phyloP scores from a whole-genome alignment of 768 basidiomycete species.

The Mycena venus region DNA sequence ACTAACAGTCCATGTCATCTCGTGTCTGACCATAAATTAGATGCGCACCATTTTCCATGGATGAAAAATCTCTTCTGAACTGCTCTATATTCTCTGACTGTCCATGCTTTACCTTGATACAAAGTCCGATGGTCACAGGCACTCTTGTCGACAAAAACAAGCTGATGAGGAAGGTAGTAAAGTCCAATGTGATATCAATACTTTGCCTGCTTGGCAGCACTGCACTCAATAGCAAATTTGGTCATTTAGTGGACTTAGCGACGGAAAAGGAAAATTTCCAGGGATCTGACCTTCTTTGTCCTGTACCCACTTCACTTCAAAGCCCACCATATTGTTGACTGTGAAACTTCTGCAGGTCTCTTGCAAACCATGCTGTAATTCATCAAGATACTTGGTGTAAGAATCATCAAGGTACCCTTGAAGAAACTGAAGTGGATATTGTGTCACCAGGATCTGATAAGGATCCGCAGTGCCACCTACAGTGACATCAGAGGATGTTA shows the following conservation, averaged over 20 bases:
- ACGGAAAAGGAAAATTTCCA: too few relatives aligned
- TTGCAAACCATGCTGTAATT: constrained; percentile 40
- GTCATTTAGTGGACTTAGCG: too few relatives aligned
- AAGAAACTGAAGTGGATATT: constrained; percentile 9
- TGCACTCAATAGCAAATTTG: too few relatives aligned
- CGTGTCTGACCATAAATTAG: neutral
- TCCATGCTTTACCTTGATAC: constrained; percentile 41
- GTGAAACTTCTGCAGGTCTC: constrained; percentile 33
- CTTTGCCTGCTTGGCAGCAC: too few relatives aligned
- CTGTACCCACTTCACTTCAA: constrained; percentile 39
- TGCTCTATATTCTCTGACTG: constrained; percentile 33
- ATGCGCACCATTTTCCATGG: neutral
- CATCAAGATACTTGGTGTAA: constrained; percentile 46
- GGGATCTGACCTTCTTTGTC: constrained; percentile 42
- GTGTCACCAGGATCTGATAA: too few relatives aligned
- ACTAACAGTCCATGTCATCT: too few relatives aligned
- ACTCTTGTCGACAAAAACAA: too few relatives aligned
- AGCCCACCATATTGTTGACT: constrained; percentile 39
- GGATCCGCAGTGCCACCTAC: too few relatives aligned
- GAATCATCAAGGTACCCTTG: constrained; percentile 14
- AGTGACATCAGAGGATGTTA: too few relatives aligned
- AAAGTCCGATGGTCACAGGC: too few relatives aligned
- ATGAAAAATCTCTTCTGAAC: constrained; percentile 34
- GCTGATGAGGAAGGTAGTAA: too few relatives aligned
- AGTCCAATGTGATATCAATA: too few relatives aligned